Percentiles rank a stretch among this genome's conserved stretches.
Evolutionary conservation across 176 grass and related monocot species (phyloP).

Genomic region (Carex pumila): DNA sequence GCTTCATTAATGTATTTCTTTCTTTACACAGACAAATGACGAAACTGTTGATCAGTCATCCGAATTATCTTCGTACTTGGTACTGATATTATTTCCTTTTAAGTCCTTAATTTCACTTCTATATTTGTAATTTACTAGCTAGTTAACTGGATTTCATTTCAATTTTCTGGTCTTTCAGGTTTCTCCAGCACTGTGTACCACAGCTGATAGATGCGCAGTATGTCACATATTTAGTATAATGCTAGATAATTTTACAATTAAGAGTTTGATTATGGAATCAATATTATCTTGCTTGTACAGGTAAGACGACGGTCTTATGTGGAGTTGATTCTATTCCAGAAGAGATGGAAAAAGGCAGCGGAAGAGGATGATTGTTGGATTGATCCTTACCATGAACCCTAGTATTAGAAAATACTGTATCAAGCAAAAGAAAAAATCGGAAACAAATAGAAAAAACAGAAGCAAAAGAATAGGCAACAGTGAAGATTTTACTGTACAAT

Average conservation of each 20-base stretch:
- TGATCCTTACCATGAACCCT: conserved; percentile 46
- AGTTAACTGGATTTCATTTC: not conserved
- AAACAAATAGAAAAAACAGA: not conserved
- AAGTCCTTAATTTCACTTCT: not conserved
- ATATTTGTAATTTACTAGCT: not conserved
- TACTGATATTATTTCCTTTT: not conserved
- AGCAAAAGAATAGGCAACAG: not conserved
- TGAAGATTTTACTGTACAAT: not conserved
- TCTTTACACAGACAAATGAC: conserved; percentile 11
- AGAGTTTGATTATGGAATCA: not conserved
- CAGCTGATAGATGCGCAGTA: conserved; percentile 16
- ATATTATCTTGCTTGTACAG: conserved; percentile 20
- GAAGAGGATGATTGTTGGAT: conserved; percentile 58
- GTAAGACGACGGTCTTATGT: conserved; percentile 61
- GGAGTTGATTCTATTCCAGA: conserved; percentile 59
- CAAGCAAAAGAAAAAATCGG: not conserved
- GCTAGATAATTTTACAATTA: not conserved
- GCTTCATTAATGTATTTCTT: not conserved
- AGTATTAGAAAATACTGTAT: not conserved
- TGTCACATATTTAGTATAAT: not conserved
- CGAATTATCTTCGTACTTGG: not conserved
- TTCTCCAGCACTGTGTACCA: not conserved
- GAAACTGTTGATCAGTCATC: not conserved
- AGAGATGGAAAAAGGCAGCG: conserved; percentile 59
- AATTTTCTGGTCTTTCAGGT: conserved; percentile 19